Base-by-base conservation (phyloP, 2,329 filamentous ascomycete genomes). In the Daldinia sp. region DNA sequence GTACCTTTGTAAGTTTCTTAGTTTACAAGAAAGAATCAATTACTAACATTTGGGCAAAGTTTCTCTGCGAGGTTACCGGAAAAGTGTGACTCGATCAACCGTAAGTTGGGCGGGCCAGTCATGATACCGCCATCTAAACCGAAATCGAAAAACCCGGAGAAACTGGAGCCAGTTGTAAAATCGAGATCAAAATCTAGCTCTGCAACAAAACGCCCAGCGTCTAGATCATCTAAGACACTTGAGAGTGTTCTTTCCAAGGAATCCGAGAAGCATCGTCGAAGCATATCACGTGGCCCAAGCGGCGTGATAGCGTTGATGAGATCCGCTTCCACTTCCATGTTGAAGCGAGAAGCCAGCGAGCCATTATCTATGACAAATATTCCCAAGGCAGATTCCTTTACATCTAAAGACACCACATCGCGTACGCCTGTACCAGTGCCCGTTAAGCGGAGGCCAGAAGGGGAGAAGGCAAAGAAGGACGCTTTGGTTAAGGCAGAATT, bases 11-110 rank as follows among this genome's bases (percentile, higher is more conserved):
- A 82, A 84, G 88, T 23, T 15, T n/a, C 33, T 37, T 5, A 7
- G 9, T 23, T 3, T 4, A 18, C 18, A n/a, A 13, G 6, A 54
- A 20, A 13, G 2, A 5, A 6, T 26, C 67, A 12, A 35, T 50
- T 51, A 51, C 82, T 87, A 72, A 87, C 58, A 65, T 55, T 23
- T 39, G 9, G 2, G 30, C 15, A 37, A 68, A 91, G 89, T 80
- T 96, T 93, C 77, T 90, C 91, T 37, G 88, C 92, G 13, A 89
- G 92, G 37, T 82, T 94, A n/a, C 92, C 92, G 0, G 87, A 91
- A 39, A 82, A 90, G 13, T 93, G 92, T 74, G 86, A 89, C 53
- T 83, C 85, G 4, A 89, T 94, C 66, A 93, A 91, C 78, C 89
- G 88, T 70, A 94, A 94, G 77, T 84, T 95, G 4, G 92, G 93